Conservation (phyloP, 78 protist genomes). For the Chrysochromulina parva region DNA sequence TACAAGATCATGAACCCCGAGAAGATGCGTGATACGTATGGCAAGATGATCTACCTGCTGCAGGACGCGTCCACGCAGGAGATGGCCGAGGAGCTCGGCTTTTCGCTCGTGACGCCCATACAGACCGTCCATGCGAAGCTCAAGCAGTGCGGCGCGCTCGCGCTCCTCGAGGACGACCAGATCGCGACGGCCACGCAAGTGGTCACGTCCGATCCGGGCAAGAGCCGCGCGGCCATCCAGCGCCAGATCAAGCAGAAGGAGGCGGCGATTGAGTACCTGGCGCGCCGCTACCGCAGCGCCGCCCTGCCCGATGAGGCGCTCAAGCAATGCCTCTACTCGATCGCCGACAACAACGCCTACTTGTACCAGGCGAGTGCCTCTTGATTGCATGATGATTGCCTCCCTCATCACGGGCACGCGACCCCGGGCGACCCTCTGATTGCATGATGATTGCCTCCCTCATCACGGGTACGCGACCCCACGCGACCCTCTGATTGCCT, state of each 20-base stretch:
- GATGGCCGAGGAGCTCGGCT: conserved; percentile 40
- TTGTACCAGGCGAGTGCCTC: conserved; percentile 33
- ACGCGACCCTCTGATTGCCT: too few species aligned
- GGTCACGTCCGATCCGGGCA: not conserved
- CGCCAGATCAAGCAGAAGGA: conserved; percentile 70
- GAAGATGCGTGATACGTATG: conserved; percentile 75
- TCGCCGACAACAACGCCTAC: conserved; percentile 75
- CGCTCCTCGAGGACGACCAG: conserved; percentile 55
- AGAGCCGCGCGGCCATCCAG: conserved; percentile 32
- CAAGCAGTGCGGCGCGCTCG: conserved; percentile 27
- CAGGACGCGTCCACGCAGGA: conserved; percentile 15
- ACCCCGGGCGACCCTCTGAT: too few species aligned
- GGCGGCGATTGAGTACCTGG: conserved; percentile 67
- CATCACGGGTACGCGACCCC: too few species aligned
- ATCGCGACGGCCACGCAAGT: not conserved
- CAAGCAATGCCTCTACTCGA: conserved; percentile 63
- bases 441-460: too few species aligned
- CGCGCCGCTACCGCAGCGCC: conserved; percentile 31
- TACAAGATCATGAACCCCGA: conserved; percentile 91
- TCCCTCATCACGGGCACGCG: too few species aligned
- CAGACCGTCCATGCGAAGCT: conserved; percentile 66
- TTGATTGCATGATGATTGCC: too few species aligned
- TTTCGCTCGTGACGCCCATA: conserved; percentile 58
- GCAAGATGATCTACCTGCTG: conserved; percentile 82
- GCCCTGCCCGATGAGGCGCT: conserved; percentile 39